phyloP scores from a whole-genome alignment of 108 stramenopile genomes.

The Skeletonema grethae region DNA sequence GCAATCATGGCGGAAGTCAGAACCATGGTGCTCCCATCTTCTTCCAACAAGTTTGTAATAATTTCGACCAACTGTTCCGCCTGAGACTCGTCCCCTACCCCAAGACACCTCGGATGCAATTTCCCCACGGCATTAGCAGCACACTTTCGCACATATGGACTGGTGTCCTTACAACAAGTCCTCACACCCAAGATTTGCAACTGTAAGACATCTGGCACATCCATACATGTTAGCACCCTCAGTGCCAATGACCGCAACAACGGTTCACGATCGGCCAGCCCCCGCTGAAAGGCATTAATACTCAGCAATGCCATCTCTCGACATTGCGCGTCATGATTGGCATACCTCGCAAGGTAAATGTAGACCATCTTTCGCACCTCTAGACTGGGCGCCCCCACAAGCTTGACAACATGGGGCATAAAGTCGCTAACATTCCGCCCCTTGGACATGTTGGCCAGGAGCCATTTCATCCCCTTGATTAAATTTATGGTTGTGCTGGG shows the following conservation, averaged over 20 bases:
- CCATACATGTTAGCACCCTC: slow-evolving; percentile 94
- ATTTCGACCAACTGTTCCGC: slow-evolving; percentile 61
- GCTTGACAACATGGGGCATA: slow-evolving; percentile 96
- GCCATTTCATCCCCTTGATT: slow-evolving; percentile 97
- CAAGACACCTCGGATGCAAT: slow-evolving; percentile 67
- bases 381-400: slow-evolving; percentile 87
- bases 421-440: slow-evolving; percentile 95
- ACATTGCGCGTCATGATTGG: slow-evolving; percentile 89
- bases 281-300: slow-evolving; percentile 98
- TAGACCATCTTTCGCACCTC: slow-evolving; percentile 99
- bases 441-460: slow-evolving; percentile 96
- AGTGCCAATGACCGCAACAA: slow-evolving; percentile 96
- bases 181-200: slow-evolving; percentile 97
- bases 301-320: slow-evolving; percentile 92
- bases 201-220: slow-evolving; percentile 96
- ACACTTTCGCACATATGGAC: slow-evolving; percentile 98
- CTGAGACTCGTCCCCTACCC: slow-evolving; percentile 49
- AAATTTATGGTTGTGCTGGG: slow-evolving; percentile 76
- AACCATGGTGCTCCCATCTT: slow-evolving; percentile 94
- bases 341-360: slow-evolving; percentile 96
- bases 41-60: slow-evolving; percentile 61
- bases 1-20: slow-evolving; percentile 91
- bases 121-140: slow-evolving; percentile 95
- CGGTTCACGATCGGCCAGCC: slow-evolving; percentile 91
- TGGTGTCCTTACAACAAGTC: slow-evolving; percentile 90